Evolutionary conservation across 345 rosid genomes (phyloP).

Genomic region (Combretum micranthum): DNA sequence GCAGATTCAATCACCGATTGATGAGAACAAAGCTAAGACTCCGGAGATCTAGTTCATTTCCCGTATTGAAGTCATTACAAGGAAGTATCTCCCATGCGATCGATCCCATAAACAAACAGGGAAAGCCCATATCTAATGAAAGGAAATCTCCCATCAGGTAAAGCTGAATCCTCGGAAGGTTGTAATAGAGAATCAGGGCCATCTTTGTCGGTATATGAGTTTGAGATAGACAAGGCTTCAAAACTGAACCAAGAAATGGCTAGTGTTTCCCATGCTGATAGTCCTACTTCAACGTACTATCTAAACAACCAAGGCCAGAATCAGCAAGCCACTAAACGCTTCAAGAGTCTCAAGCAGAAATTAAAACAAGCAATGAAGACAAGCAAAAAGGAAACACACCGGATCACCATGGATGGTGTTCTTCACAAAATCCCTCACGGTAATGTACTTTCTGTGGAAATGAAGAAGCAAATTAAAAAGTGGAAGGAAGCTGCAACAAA

Average conservation of each 20-base stretch:
- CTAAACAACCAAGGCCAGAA: constrained; percentile 27
- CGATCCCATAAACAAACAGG: no score
- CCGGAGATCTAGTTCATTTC: no score
- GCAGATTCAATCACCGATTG: no score
- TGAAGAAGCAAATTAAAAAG: constrained; percentile 30
- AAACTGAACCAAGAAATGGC: constrained; percentile 19
- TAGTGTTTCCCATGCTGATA: constrained; percentile 17
- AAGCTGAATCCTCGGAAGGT: no score
- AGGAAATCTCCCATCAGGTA: no score
- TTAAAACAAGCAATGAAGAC: constrained; percentile 50
- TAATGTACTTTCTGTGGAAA: constrained; percentile 44
- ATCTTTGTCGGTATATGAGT: constrained; percentile 16
- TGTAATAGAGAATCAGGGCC: constrained; percentile 16
- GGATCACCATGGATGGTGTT: constrained; percentile 76
- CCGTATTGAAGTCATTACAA: no score
- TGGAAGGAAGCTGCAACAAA: constrained; percentile 16
- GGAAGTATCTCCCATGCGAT: no score
- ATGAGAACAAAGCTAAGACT: no score
- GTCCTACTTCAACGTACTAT: constrained; percentile 23
- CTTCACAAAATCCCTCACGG: constrained; percentile 70
- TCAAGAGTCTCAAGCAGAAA: constrained; percentile 65
- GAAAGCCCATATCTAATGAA: no score
- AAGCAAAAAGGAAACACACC: constrained; percentile 52
- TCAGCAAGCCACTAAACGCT: constrained; percentile 40
- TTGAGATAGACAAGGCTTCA: constrained; percentile 24